Evolutionary conservation across 2,329 filamentous ascomycete species (phyloP).

Genomic region (Aphanoascus verrucosus): DNA sequence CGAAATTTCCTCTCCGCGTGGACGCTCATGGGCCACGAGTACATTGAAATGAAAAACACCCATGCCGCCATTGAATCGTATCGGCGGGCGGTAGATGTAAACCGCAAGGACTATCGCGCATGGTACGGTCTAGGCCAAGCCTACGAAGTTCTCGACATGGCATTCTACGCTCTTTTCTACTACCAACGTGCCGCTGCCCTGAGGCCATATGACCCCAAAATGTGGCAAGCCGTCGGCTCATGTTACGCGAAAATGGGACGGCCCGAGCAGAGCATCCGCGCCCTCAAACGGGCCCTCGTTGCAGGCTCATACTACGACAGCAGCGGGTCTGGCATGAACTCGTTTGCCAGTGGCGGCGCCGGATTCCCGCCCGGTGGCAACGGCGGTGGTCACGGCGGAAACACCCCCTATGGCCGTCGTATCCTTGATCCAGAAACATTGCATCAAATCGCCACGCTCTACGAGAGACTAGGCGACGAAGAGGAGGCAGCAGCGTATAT

Average conservation of each 20-base stretch:
- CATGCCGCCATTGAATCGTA: slow-evolving; percentile 97
- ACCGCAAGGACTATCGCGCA: slow-evolving; percentile 88
- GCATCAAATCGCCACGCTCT: slow-evolving; percentile 78
- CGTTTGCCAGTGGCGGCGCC: slow-evolving; percentile 30
- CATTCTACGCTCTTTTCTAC: slow-evolving; percentile 93
- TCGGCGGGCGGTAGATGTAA: slow-evolving; percentile 86
- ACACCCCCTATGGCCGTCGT: slow-evolving; percentile 14
- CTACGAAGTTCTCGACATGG: slow-evolving; percentile 96
- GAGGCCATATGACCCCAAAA: slow-evolving; percentile 92
- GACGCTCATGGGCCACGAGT: slow-evolving; percentile 98
- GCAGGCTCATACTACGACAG: slow-evolving; percentile 78
- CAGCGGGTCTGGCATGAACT: slow-evolving; percentile 28
- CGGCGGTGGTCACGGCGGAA: slow-evolving; percentile 19
- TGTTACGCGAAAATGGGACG: slow-evolving; percentile 85
- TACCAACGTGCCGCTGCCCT: slow-evolving; percentile 90
- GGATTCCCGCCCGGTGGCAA: slow-evolving; percentile 19
- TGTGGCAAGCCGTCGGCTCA: slow-evolving; percentile 94
- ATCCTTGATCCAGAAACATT: slow-evolving; percentile 83
- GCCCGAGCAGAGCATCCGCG: slow-evolving; percentile 82
- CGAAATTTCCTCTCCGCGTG: slow-evolving; percentile 85
- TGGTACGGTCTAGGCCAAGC: slow-evolving; percentile 97
- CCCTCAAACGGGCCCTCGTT: slow-evolving; percentile 80
- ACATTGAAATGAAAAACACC: slow-evolving; percentile 96
- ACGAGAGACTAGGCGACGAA: slow-evolving; percentile 66
- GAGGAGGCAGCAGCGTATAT: slow-evolving; percentile 84